phyloP scores from a whole-genome alignment of 2,329 filamentous ascomycete species.

The Botrytis tulipae region DNA sequence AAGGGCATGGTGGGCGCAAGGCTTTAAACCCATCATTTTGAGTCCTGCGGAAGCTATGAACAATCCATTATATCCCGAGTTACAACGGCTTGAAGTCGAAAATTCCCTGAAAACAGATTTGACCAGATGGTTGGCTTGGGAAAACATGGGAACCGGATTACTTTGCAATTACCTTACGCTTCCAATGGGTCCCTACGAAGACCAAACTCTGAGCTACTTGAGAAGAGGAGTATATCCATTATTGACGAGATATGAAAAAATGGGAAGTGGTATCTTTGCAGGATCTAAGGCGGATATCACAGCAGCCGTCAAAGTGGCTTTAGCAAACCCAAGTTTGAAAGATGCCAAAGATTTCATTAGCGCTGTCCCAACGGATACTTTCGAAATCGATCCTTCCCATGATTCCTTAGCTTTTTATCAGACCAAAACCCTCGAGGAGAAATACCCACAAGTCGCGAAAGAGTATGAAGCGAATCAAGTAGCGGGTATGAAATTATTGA shows the following conservation, averaged over 20 bases:
- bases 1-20: slow-evolving; percentile 92
- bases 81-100: slow-evolving; percentile 64
- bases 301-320: slow-evolving; percentile 58
- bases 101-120: slow-evolving; percentile 64
- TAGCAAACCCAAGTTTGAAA: slow-evolving; percentile 55
- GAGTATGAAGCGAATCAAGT: slow-evolving; percentile 56
- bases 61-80: slow-evolving; percentile 72
- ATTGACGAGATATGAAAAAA: slow-evolving; percentile 70
- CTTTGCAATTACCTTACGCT: slow-evolving; percentile 76
- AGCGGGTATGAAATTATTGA: slow-evolving; percentile 63
- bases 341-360: slow-evolving; percentile 62
- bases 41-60: slow-evolving; percentile 76
- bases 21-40: slow-evolving; percentile 82
- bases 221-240: slow-evolving; percentile 72
- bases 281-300: slow-evolving; percentile 65
- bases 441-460: slow-evolving; percentile 67
- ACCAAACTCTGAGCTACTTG: slow-evolving; percentile 68
- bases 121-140: slow-evolving; percentile 89
- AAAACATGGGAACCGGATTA: slow-evolving; percentile 81
- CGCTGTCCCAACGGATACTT: slow-evolving; percentile 56
- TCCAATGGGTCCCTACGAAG: slow-evolving; percentile 77
- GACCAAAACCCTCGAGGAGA: slow-evolving; percentile 55
- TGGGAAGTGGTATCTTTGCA: slow-evolving; percentile 71
- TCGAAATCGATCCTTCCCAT: slow-evolving; percentile 64
- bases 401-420: slow-evolving; percentile 78